Base-by-base conservation (phyloP, 345 rosid genomes). In the Arabis hirsuta region DNA sequence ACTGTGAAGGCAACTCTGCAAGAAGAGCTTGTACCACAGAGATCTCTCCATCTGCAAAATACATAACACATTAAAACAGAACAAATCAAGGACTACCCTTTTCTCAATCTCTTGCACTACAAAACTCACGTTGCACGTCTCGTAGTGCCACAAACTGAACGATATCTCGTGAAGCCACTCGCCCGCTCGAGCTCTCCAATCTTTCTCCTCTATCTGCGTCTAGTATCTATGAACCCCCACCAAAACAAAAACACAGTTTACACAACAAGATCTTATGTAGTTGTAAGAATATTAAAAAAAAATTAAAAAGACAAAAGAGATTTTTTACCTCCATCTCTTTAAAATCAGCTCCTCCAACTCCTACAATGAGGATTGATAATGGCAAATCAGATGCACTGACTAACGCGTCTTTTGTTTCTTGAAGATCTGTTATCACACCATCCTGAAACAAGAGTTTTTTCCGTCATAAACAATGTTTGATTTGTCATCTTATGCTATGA, bases 281-380 rank as follows among this genome's bases (percentile, higher is more conserved):
- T 51, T 27, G 44, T 47, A 50, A 58, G 29, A 67, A 74, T 59
- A 62, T 10, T 32, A 14, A 11, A 12, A 14, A 11, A 12, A 9
- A 8, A 3, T 38, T 14, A 10, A 52, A 1, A 41, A 16, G 12
- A 32, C 44, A 43, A 52, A 0, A 19, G 5, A 0, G 13, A 51
- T 26, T 54, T 67, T 26, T 68, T 75, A 90, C 98, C 98, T 93
- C 97, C 98, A 93, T 93, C 82, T 87, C 98, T 80, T 89, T 93
- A 69, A 89, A 93, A 81, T 93, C 97, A 3, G 98, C 98, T 80
- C 97, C 97, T 74, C 98, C 98, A 65, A 93, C 98, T 59, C 98
- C 97, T 62, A 93, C 90, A 53, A 93, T 89, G 71, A 93, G 88
- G 68, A 93, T 90, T 32, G 97, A 93, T 71, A 93, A 55, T 1